Evolutionary conservation across 768 basidiomycete species (phyloP).

Genomic region (Agaricus blazei): DNA sequence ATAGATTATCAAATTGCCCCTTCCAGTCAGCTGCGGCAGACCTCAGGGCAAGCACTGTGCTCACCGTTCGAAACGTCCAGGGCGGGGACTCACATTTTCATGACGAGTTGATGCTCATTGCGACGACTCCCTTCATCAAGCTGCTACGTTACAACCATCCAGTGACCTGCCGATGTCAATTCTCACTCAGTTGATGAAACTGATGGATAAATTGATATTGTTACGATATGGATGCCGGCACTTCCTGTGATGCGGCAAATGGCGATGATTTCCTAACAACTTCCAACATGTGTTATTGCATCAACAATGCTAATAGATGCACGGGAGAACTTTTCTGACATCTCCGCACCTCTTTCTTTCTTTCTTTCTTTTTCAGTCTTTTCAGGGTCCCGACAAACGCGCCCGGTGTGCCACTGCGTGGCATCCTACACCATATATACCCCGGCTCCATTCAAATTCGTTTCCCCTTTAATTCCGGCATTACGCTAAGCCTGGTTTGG

Average conservation of each 20-base stretch:
- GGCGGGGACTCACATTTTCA: no score
- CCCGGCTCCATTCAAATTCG: no score
- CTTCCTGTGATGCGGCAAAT: conserved; percentile 3
- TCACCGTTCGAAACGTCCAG: no score
- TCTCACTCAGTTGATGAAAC: conserved; percentile 4
- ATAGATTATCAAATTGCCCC: no score
- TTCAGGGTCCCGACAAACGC: no score
- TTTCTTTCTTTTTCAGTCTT: not conserved
- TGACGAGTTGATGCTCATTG: no score
- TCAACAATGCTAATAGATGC: not conserved
- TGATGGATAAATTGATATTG: not conserved
- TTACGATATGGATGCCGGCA: not conserved
- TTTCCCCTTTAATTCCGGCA: no score
- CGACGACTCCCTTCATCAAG: not conserved
- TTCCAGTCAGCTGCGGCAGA: no score
- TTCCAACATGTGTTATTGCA: not conserved
- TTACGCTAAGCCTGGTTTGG: no score
- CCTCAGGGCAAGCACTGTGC: no score
- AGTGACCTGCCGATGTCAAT: not conserved
- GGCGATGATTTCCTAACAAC: not conserved
- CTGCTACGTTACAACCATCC: not conserved
- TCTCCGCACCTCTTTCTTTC: not conserved
- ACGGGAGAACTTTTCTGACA: not conserved
- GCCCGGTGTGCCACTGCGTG: no score
- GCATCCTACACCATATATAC: no score